A percentile compares a stretch with the other conserved stretches of the same genome.
Conservation (phyloP, 1,284 basidiomycete genomes). For the Thelephora terrestris region DNA sequence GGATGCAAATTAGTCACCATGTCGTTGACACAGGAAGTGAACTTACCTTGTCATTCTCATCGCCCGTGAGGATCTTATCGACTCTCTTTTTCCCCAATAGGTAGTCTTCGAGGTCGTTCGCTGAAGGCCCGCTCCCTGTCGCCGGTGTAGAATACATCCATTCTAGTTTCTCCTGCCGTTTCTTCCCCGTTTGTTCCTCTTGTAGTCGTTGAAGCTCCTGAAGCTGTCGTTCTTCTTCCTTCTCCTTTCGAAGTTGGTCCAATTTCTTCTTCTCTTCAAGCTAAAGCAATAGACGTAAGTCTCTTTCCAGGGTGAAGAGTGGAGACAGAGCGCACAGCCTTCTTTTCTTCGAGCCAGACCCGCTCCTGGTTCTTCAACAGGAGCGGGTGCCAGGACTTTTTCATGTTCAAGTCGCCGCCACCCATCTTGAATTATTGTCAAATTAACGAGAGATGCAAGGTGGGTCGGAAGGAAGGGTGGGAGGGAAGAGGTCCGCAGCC, state of each 20-base stretch:
- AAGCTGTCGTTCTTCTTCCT: slow-evolving; percentile 93
- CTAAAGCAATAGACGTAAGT: slow-evolving; percentile 27
- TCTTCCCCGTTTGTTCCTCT: slow-evolving; percentile 91
- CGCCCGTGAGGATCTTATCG: slow-evolving; percentile 87
- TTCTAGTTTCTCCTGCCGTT: slow-evolving; percentile 87
- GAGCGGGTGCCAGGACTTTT: slow-evolving; percentile 98
- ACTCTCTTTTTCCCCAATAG: slow-evolving; percentile 97
- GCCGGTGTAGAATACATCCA: slow-evolving; percentile 99
- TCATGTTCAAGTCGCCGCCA: slow-evolving; percentile 93
- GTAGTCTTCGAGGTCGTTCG: slow-evolving; percentile 93
- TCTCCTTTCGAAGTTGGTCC: slow-evolving; percentile 92
- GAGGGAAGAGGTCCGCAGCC: slow-evolving; percentile 5
- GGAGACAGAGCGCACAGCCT: slow-evolving; percentile 52
- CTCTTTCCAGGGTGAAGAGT: slow-evolving; percentile 3
- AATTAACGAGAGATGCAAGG: slow-evolving; percentile 8
- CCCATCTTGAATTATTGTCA: slow-evolving; percentile 67
- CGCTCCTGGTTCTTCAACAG: slow-evolving; percentile 97
- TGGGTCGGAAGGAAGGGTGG: slow-evolving; percentile 6
- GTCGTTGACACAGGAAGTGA: not conserved
- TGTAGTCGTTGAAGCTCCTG: slow-evolving; percentile 94
- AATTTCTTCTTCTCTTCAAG: slow-evolving; percentile 98
- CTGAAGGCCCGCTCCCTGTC: slow-evolving; percentile 69
- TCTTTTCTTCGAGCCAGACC: slow-evolving; percentile 98
- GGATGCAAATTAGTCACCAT: slow-evolving; percentile 2
- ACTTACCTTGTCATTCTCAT: slow-evolving; percentile 79